These are phyloP conservation scores for Micractinium conductrix DNA, from an alignment of 139 green algal species.

Conservation along the genomic window DNA sequence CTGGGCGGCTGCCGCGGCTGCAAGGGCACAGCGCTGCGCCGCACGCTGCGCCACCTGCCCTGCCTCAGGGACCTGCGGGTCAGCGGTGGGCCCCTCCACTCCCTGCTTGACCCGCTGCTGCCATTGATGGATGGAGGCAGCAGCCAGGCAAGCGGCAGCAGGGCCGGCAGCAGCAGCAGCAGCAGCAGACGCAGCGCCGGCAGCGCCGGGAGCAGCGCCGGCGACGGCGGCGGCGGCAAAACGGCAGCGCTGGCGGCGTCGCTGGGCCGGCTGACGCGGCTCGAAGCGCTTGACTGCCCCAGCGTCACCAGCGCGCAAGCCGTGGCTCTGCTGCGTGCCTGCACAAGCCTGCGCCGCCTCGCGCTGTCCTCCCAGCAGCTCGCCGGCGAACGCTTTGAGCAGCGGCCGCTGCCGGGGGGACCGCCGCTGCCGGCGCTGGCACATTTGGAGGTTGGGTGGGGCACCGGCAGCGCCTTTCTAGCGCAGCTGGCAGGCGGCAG, in stretches of 20 bases:
- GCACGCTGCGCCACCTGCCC: neutral
- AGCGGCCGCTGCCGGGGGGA: neutral
- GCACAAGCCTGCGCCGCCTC: constrained; percentile 8
- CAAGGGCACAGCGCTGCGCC: neutral
- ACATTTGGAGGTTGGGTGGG: neutral
- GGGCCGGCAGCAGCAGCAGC: neutral
- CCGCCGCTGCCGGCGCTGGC: neutral
- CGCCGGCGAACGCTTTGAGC: neutral
- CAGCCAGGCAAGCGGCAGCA: no score
- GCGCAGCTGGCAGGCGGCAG: neutral
- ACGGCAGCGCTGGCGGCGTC: neutral
- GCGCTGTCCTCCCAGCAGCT: neutral
- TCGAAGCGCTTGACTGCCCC: neutral
- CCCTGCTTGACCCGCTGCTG: neutral
- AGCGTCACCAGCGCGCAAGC: neutral
- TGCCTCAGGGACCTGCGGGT: neutral
- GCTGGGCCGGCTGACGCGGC: neutral
- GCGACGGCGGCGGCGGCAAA: neutral
- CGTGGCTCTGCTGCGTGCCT: neutral
- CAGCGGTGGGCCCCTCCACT: neutral
- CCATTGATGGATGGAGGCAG: neutral
- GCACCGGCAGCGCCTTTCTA: neutral
- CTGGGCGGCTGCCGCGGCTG: neutral
- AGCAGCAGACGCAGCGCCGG: neutral
- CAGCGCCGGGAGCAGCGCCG: neutral